These are phyloP conservation scores for Pythium coloratum DNA, from an alignment of 352 stramenopile species.

Conservation along the genomic window DNA sequence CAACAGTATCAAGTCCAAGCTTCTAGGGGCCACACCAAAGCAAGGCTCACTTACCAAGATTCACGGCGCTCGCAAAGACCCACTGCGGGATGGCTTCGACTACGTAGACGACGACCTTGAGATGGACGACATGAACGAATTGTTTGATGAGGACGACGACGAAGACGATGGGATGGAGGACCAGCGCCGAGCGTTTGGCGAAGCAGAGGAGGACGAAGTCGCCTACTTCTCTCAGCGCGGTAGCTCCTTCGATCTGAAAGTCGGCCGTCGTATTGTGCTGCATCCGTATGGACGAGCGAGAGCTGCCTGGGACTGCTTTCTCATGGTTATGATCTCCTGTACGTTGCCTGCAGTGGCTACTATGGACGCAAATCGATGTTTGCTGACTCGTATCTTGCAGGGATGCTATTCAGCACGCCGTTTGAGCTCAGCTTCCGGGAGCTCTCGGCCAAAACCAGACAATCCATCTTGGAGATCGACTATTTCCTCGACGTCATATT, in stretches of 20 bases:
- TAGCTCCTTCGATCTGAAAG: slow-evolving; percentile 49
- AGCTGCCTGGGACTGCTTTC: slow-evolving; percentile 57
- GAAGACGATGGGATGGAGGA: background rate
- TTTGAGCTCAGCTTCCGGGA: slow-evolving; percentile 73
- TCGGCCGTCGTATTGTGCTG: slow-evolving; percentile 44
- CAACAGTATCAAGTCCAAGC: slow-evolving; percentile 10
- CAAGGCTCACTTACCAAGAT: background rate
- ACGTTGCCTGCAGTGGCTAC: slow-evolving; percentile 15
- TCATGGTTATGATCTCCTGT: slow-evolving; percentile 66
- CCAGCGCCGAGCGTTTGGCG: slow-evolving; percentile 9
- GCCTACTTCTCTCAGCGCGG: slow-evolving; percentile 60
- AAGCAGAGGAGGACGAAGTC: slow-evolving; percentile 62
- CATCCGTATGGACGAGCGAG: slow-evolving; percentile 64
- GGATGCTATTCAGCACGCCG: slow-evolving; percentile 60
- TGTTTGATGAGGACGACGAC: slow-evolving; percentile 13
- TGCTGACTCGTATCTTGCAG: slow-evolving; percentile 24
- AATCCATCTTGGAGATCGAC: slow-evolving; percentile 49
- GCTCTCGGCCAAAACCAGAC: slow-evolving; percentile 33
- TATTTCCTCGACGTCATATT: slow-evolving; percentile 70
- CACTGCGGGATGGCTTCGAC: slow-evolving; percentile 3
- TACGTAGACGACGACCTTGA: slow-evolving; percentile 14
- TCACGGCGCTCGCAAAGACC: background rate
- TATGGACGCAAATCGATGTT: background rate
- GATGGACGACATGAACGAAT: slow-evolving; percentile 18
- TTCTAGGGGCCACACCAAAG: slow-evolving; percentile 7